Evolutionary conservation across 2,329 filamentous ascomycete genomes (phyloP).

Genomic region (Cladosporium cucumerinum): DNA sequence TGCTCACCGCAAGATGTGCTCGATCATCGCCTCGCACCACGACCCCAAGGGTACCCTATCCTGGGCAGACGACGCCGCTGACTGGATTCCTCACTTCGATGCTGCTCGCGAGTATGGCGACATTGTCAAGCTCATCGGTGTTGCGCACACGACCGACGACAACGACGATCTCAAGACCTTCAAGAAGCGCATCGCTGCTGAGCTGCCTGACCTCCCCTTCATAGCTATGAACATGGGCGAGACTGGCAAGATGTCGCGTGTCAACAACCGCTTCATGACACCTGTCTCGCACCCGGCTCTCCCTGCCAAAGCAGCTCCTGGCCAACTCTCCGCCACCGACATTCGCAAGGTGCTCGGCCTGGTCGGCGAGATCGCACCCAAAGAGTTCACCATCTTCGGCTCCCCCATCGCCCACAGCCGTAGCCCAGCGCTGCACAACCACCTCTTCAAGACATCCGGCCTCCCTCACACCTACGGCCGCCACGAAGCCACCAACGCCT

Average conservation of each 20-base stretch:
- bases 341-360: constrained; percentile 76
- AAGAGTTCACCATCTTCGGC: constrained; percentile 83
- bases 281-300: constrained; percentile 86
- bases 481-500: constrained; percentile 67
- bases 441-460: constrained; percentile 70
- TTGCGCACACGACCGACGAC: constrained; percentile 72
- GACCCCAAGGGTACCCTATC: constrained; percentile 75
- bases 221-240: constrained; percentile 96
- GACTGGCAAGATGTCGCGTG: constrained; percentile 80
- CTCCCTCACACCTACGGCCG: constrained; percentile 79
- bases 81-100: constrained; percentile 89
- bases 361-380: constrained; percentile 72
- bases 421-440: constrained; percentile 87
- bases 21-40: constrained; percentile 93
- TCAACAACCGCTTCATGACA: constrained; percentile 89
- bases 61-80: constrained; percentile 73
- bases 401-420: constrained; percentile 77
- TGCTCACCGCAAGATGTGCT: constrained; percentile 63
- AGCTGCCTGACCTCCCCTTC: constrained; percentile 70
- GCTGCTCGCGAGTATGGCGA: constrained; percentile 85
- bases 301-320: constrained; percentile 91
- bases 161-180: constrained; percentile 84
- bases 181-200: constrained; percentile 68
- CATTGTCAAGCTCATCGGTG: constrained; percentile 88
- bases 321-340: constrained; percentile 85